phyloP scores from a whole-genome alignment of 208 protist species.

The Wallacemonas collosoma region DNA sequence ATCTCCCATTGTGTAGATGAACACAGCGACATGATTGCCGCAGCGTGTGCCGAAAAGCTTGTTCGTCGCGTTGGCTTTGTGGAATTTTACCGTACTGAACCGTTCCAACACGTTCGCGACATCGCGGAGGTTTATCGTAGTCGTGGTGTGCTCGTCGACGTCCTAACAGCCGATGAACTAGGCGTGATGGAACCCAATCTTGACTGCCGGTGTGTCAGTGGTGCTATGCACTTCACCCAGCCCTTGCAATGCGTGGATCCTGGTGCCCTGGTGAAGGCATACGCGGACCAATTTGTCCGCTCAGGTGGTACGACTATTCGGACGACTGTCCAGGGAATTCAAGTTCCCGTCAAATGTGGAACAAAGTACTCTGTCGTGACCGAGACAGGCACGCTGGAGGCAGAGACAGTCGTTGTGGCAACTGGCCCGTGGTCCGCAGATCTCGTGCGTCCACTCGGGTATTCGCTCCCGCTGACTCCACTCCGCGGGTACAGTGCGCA shows the following conservation, averaged over 20 bases:
- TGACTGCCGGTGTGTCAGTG: not conserved
- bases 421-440: constrained; percentile 30
- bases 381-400: constrained; percentile 12
- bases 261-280: constrained; percentile 23
- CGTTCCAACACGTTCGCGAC: constrained; percentile 1
- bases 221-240: constrained; percentile 21
- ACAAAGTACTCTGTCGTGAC: constrained; percentile 8
- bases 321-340: constrained; percentile 17
- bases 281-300: constrained; percentile 23
- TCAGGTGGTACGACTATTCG: constrained; percentile 21
- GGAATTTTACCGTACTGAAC: constrained; percentile 9
- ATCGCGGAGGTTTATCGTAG: constrained; percentile 13
- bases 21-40: constrained; percentile 19
- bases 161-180: constrained; percentile 4
- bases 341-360: not conserved
- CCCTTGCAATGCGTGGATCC: constrained; percentile 18
- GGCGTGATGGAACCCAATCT: constrained; percentile 18
- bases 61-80: constrained; percentile 23
- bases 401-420: constrained; percentile 25
- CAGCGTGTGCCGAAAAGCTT: constrained; percentile 18
- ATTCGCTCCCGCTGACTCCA: constrained; percentile 26
- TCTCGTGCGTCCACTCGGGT: constrained; percentile 22
- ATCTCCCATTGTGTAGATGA: constrained; percentile 22
- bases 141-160: constrained; percentile 11
- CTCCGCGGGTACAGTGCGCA: constrained; percentile 38